phyloP scores from a whole-genome alignment of 75 land plant genomes.

The Cupressus sempervirens region DNA sequence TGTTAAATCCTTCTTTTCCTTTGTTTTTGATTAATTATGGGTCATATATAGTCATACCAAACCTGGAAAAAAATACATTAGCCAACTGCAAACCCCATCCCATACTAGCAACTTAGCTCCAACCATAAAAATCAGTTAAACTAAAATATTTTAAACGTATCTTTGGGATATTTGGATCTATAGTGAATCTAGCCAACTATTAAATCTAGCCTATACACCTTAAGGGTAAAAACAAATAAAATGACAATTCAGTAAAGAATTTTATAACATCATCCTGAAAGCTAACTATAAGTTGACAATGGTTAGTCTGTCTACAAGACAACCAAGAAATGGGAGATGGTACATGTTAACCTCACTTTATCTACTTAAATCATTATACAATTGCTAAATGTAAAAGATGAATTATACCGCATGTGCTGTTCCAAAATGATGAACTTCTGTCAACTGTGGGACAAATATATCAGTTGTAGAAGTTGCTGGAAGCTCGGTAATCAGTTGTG shows the following conservation, averaged over 20 bases:
- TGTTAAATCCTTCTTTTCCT: no score
- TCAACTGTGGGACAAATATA: constrained; percentile 22
- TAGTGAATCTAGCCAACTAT: neutral
- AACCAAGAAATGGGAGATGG: neutral
- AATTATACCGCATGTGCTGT: constrained; percentile 47
- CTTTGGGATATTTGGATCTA: neutral
- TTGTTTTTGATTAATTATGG: no score
- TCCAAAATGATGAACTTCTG: constrained; percentile 43
- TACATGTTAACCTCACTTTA: neutral
- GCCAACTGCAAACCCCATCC: no score
- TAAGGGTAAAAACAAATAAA: neutral
- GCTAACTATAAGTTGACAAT: neutral
- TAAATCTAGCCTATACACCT: neutral
- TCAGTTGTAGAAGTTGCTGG: constrained; percentile 19
- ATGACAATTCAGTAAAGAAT: neutral
- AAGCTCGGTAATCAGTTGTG: neutral
- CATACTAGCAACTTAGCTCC: no score
- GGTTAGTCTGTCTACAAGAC: neutral
- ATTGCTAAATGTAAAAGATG: neutral
- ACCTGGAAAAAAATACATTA: no score
- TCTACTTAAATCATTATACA: neutral
- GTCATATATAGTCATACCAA: no score
- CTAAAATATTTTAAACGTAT: no score
- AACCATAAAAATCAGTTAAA: no score
- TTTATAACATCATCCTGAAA: neutral